A percentile compares a stretch with the other conserved stretches of the same genome.
Evolutionary conservation across 139 green algal genomes (phyloP).

Genomic region (Auxenochlorella pyrenoidosa): DNA sequence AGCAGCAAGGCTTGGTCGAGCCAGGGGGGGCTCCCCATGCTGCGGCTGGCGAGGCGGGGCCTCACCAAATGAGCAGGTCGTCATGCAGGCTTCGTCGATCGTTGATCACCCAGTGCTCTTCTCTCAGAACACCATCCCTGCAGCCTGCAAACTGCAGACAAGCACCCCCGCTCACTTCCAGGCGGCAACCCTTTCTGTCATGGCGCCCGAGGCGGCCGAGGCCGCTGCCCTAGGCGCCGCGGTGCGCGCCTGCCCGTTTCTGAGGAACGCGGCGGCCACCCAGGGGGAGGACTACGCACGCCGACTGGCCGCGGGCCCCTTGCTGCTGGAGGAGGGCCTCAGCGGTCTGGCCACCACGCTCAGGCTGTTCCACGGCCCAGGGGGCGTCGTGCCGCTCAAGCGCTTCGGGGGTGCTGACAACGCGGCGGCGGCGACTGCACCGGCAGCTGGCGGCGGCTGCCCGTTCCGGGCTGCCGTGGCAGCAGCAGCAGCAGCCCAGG

Average conservation of each 20-base stretch:
- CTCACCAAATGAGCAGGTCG: too few species aligned
- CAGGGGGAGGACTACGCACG: slow-evolving; percentile 42
- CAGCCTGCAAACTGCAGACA: too few species aligned
- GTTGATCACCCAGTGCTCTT: too few species aligned
- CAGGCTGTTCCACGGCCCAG: slow-evolving; percentile 37
- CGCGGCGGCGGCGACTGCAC: neutral
- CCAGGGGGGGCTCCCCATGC: too few species aligned
- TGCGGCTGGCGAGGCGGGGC: too few species aligned
- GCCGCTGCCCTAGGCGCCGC: neutral
- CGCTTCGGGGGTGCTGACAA: neutral
- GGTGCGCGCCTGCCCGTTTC: slow-evolving; percentile 50
- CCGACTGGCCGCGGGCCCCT: slow-evolving; percentile 21
- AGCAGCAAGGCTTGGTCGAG: too few species aligned
- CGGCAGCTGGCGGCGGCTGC: neutral
- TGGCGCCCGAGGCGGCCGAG: neutral
- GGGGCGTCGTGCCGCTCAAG: slow-evolving; percentile 28
- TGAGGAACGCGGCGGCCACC: slow-evolving; percentile 16
- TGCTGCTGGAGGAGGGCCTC: slow-evolving; percentile 3
- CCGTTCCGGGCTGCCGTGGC: neutral
- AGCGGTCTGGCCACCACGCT: slow-evolving; percentile 19
- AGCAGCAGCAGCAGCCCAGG: too few species aligned
- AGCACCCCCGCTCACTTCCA: neutral
- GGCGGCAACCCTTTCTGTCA: neutral
- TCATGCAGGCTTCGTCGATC: too few species aligned
- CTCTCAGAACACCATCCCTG: too few species aligned